Percentiles rank a stretch among this genome's conserved stretches.
phyloP scores from a whole-genome alignment of 164 flowering plant species.

The Brasenia schreberi region DNA sequence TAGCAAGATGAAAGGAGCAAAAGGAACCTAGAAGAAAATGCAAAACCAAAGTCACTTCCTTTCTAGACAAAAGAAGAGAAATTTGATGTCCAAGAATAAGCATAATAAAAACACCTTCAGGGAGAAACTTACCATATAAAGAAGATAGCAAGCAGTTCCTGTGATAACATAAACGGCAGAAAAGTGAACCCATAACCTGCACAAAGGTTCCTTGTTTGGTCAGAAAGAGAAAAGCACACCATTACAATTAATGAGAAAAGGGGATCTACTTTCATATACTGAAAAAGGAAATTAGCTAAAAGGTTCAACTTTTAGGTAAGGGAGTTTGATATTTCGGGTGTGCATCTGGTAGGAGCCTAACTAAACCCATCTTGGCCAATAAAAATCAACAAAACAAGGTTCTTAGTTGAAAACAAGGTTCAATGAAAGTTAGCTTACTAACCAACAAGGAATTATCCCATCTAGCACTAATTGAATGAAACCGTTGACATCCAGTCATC shows the following conservation, averaged over 20 bases:
- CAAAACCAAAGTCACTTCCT: not conserved
- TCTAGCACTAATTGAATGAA: too few species aligned
- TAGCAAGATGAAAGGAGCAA: too few species aligned
- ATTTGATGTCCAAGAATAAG: not conserved
- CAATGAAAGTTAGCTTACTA: too few species aligned
- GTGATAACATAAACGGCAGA: conserved; percentile 63
- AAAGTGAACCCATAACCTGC: conserved; percentile 94
- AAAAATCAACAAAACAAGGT: not conserved
- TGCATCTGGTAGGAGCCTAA: too few species aligned
- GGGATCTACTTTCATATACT: too few species aligned
- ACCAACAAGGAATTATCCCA: too few species aligned
- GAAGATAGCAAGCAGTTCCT: conserved; percentile 61
- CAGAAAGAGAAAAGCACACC: not conserved
- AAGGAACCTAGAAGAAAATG: too few species aligned
- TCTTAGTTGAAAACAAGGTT: too few species aligned
- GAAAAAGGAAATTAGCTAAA: too few species aligned
- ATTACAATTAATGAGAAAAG: not conserved
- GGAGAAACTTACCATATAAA: conserved; percentile 51
- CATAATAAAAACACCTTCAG: not conserved
- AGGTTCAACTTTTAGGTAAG: too few species aligned
- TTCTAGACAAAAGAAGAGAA: not conserved
- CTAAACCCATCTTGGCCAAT: not conserved
- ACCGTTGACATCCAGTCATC: too few species aligned
- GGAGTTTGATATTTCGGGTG: too few species aligned
- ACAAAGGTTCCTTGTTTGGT: conserved; percentile 5